phyloP scores from a whole-genome alignment of 2,329 filamentous ascomycete genomes.

The Dactylonectria estremocensis region DNA sequence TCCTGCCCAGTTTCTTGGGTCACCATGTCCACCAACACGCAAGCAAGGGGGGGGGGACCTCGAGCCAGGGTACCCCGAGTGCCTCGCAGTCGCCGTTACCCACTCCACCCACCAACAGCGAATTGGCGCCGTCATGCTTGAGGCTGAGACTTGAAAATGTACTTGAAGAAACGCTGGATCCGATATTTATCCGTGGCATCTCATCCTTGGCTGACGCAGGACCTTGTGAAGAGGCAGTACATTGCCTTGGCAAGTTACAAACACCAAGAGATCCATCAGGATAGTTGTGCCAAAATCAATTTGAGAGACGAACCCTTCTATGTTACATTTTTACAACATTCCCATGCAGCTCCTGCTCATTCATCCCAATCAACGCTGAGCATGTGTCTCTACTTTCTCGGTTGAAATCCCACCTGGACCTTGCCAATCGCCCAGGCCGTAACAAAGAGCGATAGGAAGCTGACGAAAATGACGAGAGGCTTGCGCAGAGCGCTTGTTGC shows the following conservation, averaged over 20 bases:
- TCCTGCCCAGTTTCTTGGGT: slow-evolving; percentile 48
- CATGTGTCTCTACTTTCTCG: slow-evolving; percentile 55
- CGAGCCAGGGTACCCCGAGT: slow-evolving; percentile 38
- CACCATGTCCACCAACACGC: slow-evolving; percentile 42
- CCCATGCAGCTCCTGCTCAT: slow-evolving; percentile 31
- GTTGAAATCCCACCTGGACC: slow-evolving; percentile 84
- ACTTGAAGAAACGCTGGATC: not conserved
- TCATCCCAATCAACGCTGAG: slow-evolving; percentile 23
- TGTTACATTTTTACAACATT: slow-evolving; percentile 47
- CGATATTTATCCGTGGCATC: slow-evolving; percentile 4
- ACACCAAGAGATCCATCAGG: slow-evolving; percentile 16
- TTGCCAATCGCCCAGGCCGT: slow-evolving; percentile 82
- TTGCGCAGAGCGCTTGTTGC: slow-evolving; percentile 86
- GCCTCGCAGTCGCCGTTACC: slow-evolving; percentile 32
- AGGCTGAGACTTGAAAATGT: slow-evolving; percentile 12
- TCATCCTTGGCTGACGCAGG: slow-evolving; percentile 2
- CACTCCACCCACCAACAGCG: slow-evolving; percentile 36
- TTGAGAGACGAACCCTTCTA: slow-evolving; percentile 36
- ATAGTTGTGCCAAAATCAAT: slow-evolving; percentile 24
- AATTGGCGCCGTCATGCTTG: slow-evolving; percentile 11
- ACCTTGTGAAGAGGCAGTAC: not conserved
- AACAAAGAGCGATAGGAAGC: slow-evolving; percentile 81
- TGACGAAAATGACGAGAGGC: slow-evolving; percentile 84
- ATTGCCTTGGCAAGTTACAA: slow-evolving; percentile 3
- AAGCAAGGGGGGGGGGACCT: slow-evolving; percentile 41